phyloP scores from a whole-genome alignment of 2,329 filamentous ascomycete species.

The Madurella mycetomatis region DNA sequence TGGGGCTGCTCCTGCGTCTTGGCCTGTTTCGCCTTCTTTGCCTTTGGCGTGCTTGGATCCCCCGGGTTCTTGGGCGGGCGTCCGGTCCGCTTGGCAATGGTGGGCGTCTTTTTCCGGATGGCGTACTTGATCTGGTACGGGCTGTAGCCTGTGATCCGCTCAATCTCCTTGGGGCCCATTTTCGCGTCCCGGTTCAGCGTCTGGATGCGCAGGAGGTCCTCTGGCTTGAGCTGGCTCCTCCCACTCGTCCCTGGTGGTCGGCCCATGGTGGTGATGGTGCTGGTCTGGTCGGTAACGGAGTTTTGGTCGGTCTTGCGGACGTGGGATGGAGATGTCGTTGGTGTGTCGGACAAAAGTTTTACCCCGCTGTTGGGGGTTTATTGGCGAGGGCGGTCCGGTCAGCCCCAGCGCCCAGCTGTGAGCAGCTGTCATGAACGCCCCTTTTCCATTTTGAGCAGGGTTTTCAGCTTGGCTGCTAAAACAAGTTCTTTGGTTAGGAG shows the following conservation, averaged over 20 bases:
- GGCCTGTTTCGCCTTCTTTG: too few species aligned
- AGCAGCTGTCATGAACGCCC: background rate
- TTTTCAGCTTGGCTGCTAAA: too few species aligned
- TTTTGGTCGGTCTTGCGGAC: background rate
- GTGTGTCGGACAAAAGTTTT: background rate
- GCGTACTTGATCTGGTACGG: slow-evolving; percentile 17
- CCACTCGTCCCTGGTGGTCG: slow-evolving; percentile 4
- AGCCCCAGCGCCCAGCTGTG: background rate
- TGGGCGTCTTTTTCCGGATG: slow-evolving; percentile 15
- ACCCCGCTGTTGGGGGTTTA: background rate
- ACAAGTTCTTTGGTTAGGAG: too few species aligned
- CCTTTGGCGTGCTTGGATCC: background rate
- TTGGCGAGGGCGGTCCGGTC: background rate
- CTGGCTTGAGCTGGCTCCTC: slow-evolving; percentile 6
- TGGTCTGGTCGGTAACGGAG: background rate
- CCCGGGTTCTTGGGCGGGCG: slow-evolving; percentile 4
- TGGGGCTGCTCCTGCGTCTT: background rate
- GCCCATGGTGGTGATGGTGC: background rate
- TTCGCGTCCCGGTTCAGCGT: slow-evolving; percentile 11
- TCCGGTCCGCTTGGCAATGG: slow-evolving; percentile 8
- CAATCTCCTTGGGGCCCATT: slow-evolving; percentile 14
- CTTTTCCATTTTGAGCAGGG: too few species aligned
- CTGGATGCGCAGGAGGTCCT: slow-evolving; percentile 14
- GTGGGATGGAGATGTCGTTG: background rate
- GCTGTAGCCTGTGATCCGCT: slow-evolving; percentile 13